phyloP scores from a whole-genome alignment of 495 filamentous ascomycete species.

The Xylaria grammica region DNA sequence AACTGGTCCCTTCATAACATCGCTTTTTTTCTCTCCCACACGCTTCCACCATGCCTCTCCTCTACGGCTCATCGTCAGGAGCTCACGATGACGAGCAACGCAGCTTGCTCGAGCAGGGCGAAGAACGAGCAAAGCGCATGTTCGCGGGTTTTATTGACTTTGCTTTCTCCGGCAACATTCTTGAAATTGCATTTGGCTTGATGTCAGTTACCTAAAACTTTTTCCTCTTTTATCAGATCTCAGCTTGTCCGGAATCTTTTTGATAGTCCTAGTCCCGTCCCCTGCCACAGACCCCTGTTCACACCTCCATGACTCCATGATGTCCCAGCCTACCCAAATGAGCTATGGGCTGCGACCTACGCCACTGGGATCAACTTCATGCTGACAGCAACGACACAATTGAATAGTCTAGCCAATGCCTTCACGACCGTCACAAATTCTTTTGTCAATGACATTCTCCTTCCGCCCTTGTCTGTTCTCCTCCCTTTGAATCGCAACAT shows the following conservation, averaged over 20 bases:
- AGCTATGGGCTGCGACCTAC: neutral
- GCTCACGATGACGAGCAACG: conserved; percentile 35
- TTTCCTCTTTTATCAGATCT: neutral
- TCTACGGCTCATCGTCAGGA: conserved; percentile 27
- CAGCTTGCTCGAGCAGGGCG: conserved; percentile 41
- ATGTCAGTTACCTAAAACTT: conserved; percentile 55
- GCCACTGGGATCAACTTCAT: neutral
- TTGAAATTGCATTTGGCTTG: conserved; percentile 76
- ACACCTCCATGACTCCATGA: neutral
- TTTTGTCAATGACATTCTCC: conserved; percentile 71
- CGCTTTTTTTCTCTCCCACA: neutral
- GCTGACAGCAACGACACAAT: neutral
- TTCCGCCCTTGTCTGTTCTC: conserved; percentile 71
- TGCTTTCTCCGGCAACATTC: conserved; percentile 74
- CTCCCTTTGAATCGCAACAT: conserved; percentile 74
- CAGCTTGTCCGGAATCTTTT: neutral
- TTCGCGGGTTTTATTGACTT: conserved; percentile 72
- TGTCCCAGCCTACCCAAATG: neutral
- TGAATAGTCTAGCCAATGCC: conserved; percentile 65
- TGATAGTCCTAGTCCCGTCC: neutral
- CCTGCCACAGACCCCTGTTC: neutral
- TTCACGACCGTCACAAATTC: conserved; percentile 76
- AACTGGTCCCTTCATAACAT: no score
- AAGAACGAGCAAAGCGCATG: conserved; percentile 45
- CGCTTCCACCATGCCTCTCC: conserved; percentile 11